Evolutionary conservation across 257 asterid species (phyloP), one percentile per base, ranked within the genome.

Genomic region (Salvia miltiorrhiza): DNA sequence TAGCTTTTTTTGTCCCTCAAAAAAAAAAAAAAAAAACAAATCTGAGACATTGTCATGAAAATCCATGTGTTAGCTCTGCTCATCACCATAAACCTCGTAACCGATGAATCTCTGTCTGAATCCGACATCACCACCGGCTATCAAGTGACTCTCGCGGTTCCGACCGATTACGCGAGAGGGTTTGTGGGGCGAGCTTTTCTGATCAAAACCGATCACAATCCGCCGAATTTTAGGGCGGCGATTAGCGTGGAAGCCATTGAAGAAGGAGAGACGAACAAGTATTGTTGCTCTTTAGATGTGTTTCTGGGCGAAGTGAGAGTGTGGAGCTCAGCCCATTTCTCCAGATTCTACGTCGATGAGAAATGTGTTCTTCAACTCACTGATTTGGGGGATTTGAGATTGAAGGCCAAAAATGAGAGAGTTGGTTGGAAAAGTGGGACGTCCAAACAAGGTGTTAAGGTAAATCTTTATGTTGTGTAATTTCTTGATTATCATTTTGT

Each of bases 401-500:
- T 89, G 80, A 88, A 81, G 64, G 90, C 83, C 10, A 63, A 69
- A 64, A 72, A 74, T 0, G 89, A 75, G 3, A 56, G 69, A 32
- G 64, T 92, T 56, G 98, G 96, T 28, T 92, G 96, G 98, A 77
- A 85, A 72, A 82, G 83, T 78, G 98, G 98, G 17, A 92, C 98
- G 67, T 79, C 93, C 0, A 83, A 81, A 9, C 97, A 92, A 74
- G 95, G 93, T 13, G 97, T 90, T 62, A 62, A 85, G 97, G 98
- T 92, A 80, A 85, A 47, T n/a, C 6, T 2, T 66, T 4, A 17
- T 33, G 3, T 55, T n/a, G 16, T 66, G 26, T n/a, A 13, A 19
- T 52, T 53, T 64, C 67, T 45, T 37, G 28, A n/a, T n/a, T n/a
- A n/a, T n/a, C n/a, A n/a, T n/a, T n/a, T n/a, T n/a, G 6, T 39